phyloP scores from a whole-genome alignment of 2,329 filamentous ascomycete genomes.

The Nakataea oryzae region DNA sequence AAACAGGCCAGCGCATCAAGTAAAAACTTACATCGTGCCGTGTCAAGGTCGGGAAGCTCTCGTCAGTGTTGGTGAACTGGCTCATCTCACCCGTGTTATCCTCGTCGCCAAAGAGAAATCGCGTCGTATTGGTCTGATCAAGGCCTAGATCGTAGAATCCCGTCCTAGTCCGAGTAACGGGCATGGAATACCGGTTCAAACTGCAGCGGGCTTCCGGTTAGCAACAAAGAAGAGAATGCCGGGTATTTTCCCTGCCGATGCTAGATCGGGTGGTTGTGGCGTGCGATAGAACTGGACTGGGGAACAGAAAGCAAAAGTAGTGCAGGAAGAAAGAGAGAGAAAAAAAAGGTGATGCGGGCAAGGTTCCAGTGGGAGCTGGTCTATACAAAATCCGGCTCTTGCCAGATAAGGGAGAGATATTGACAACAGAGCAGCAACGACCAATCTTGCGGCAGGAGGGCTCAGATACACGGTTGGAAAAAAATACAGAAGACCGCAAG shows the following conservation, averaged over 20 bases:
- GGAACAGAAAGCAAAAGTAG: neutral
- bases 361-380: neutral
- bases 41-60: constrained; percentile 79
- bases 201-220: constrained; percentile 30
- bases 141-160: constrained; percentile 59
- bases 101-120: constrained; percentile 79
- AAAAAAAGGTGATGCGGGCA: neutral
- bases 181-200: constrained; percentile 88
- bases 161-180: constrained; percentile 62
- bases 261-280: neutral
- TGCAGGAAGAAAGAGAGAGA: neutral
- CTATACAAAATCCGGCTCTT: neutral
- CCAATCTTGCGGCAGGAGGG: too few relatives aligned
- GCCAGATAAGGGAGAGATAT: neutral
- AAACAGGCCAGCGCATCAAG: neutral
- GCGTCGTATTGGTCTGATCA: constrained; percentile 75
- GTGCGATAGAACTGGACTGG: neutral
- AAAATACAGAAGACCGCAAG: neutral
- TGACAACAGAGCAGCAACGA: neutral
- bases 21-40: constrained; percentile 38
- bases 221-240: neutral
- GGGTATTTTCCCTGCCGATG: neutral
- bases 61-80: constrained; percentile 58
- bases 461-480: too few relatives aligned
- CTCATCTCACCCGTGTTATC: constrained; percentile 57